Evolutionary conservation across 176 grass and related monocot species (phyloP), one percentile per base, ranked within the genome.

Genomic region (Tillandsia fasciculata): DNA sequence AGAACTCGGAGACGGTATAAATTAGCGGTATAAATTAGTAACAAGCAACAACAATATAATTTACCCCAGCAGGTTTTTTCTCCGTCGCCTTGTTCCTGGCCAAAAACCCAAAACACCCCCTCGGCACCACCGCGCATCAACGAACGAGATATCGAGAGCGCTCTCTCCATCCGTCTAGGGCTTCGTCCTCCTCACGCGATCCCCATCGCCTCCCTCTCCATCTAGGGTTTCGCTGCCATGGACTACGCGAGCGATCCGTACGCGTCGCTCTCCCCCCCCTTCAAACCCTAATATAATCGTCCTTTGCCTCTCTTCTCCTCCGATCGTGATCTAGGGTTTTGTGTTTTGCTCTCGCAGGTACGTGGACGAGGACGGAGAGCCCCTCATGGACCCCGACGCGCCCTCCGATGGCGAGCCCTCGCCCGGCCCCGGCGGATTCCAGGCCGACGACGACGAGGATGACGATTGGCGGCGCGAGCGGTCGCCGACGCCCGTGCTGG

Each of bases 351-450:
- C 48, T 17, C 14, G 50, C 86, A 97, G 89, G 9, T 90, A 83
- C 65, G 74, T 77, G 69, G 89, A 97, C 63, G 94, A 97, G 50
- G 89, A 97, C 28, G 94, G 94, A 12, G 94, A 90, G 77, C 74
- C 82, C 28, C 72, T 90, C 68, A 80, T 97, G 89, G 84, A 92
- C 78, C 72, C 75, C 10, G 84, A 93, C 48, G 77, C 71, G 28
- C 74, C 11, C 54, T 77, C 75, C 42, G 65, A 69, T 69, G 33
- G 33, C 17, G 74, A 76, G 80, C 75, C 51, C 7, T 51, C 24
- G 33, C 83, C 1, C 63, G 75, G 1, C 71, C 76, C 29, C 20
- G 20, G 18, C 47, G 20, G 66, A 66, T 72, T 70, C 51, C 77
- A 63, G 14, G 70, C 73, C 78, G 80, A 83, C 29, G 89, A 83